phyloP scores from a whole-genome alignment of 352 stramenopile species.

The Globisporangium okanoganense region DNA sequence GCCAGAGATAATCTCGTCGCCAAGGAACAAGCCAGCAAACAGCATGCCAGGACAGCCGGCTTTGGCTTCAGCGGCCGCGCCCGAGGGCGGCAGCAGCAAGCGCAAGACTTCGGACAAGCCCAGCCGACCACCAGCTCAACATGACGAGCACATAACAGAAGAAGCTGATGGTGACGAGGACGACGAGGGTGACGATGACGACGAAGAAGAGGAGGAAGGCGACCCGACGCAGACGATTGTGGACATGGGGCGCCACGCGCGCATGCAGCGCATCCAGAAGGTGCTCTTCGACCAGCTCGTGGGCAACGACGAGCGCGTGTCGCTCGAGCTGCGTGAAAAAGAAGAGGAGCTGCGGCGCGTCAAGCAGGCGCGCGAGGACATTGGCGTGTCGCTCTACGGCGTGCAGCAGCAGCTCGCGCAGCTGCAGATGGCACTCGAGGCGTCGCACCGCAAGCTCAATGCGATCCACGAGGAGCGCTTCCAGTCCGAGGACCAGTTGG shows the following conservation, averaged over 20 bases:
- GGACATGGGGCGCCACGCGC: conserved; percentile 69
- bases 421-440: conserved; percentile 88
- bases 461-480: conserved; percentile 63
- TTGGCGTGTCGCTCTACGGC: conserved; percentile 91
- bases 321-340: conserved; percentile 72
- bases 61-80: neutral
- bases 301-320: conserved; percentile 68
- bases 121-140: neutral
- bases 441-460: conserved; percentile 71
- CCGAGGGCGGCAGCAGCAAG: neutral
- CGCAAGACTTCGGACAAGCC: neutral
- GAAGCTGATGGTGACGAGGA: conserved; percentile 11
- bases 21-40: neutral
- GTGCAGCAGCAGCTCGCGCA: conserved; percentile 94
- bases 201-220: conserved; percentile 55
- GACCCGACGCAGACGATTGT: conserved; percentile 79
- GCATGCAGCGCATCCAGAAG: conserved; percentile 86
- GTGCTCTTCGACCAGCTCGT: conserved; percentile 76
- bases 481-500: conserved; percentile 61
- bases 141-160: neutral
- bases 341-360: conserved; percentile 67
- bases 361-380: conserved; percentile 78
- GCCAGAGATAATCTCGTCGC: too few relatives aligned
- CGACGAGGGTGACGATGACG: conserved; percentile 35
- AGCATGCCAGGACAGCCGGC: neutral